These are phyloP conservation scores for Chenopodium formosanum DNA, from an alignment of 148 eudicot genomes.

Conservation along the genomic window DNA sequence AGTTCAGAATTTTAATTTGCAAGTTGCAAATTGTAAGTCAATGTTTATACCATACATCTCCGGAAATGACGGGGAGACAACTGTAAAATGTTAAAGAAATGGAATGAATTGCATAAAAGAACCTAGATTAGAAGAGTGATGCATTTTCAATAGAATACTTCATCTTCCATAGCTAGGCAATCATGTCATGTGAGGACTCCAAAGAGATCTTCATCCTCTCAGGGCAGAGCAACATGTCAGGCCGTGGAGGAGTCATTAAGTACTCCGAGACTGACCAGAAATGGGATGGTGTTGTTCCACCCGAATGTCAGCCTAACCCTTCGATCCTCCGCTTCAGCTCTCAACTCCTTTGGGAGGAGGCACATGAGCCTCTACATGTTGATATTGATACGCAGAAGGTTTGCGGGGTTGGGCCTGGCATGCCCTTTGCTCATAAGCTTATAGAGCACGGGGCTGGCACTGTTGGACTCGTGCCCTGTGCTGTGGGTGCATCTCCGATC, in stretches of 20 bases:
- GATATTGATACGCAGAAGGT: conserved; percentile 63
- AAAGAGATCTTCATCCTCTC: conserved; percentile 69
- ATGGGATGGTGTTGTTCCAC: conserved; percentile 68
- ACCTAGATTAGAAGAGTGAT: too few species aligned
- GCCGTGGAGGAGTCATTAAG: conserved; percentile 60
- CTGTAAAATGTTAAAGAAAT: neutral
- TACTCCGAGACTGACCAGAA: conserved; percentile 30
- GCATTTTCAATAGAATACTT: neutral
- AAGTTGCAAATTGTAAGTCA: neutral
- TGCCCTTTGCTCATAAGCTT: conserved; percentile 67
- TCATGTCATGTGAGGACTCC: conserved; percentile 1
- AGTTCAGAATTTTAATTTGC: neutral
- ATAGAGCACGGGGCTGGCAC: conserved; percentile 32
- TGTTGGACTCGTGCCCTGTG: conserved; percentile 68
- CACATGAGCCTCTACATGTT: conserved; percentile 64
- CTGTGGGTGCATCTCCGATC: conserved; percentile 72
- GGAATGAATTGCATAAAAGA: neutral
- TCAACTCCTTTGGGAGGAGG: conserved; percentile 51
- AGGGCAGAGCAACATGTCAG: conserved; percentile 93
- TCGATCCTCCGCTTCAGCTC: conserved; percentile 56
- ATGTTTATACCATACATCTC: neutral
- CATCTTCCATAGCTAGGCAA: neutral
- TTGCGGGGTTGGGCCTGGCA: conserved; percentile 85
- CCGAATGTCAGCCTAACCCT: conserved; percentile 51
- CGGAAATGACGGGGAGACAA: neutral